These are phyloP conservation scores for Coemansia furcata DNA, from an alignment of 192 early-diverging fungal genomes.

Conservation along the genomic window DNA sequence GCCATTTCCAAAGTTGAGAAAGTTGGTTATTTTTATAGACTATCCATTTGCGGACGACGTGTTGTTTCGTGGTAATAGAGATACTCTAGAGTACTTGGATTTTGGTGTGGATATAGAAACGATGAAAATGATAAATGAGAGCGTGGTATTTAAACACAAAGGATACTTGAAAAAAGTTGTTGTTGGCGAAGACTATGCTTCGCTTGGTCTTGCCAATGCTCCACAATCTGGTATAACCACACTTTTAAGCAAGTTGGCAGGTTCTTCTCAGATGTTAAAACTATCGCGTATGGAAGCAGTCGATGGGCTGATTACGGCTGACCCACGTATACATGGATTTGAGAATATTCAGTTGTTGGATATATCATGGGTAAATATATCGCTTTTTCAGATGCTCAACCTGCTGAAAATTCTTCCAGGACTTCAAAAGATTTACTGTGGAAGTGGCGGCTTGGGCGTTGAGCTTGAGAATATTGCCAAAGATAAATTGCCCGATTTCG, in stretches of 20 bases:
- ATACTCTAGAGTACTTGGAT: neutral
- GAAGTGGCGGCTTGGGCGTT: neutral
- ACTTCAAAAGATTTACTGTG: neutral
- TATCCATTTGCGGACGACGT: conserved; percentile 10
- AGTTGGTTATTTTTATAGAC: neutral
- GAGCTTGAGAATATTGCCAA: neutral
- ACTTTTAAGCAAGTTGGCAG: neutral
- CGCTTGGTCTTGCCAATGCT: neutral
- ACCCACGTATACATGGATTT: neutral
- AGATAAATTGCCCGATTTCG: neutral
- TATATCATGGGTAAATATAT: neutral
- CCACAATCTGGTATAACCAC: neutral
- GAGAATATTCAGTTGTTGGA: neutral
- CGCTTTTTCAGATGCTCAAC: neutral
- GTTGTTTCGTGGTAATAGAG: conserved; percentile 4
- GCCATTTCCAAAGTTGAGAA: neutral
- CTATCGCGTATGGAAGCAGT: too few species aligned
- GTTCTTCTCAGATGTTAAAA: neutral
- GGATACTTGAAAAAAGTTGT: neutral
- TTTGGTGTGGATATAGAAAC: neutral
- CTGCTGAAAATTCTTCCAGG: neutral
- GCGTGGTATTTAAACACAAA: neutral
- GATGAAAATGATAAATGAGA: neutral
- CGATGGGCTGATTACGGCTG: neutral
- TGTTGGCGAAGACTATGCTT: neutral